Base-by-base conservation (phyloP, 1,284 basidiomycete genomes). In the Malassezia vespertilionis region DNA sequence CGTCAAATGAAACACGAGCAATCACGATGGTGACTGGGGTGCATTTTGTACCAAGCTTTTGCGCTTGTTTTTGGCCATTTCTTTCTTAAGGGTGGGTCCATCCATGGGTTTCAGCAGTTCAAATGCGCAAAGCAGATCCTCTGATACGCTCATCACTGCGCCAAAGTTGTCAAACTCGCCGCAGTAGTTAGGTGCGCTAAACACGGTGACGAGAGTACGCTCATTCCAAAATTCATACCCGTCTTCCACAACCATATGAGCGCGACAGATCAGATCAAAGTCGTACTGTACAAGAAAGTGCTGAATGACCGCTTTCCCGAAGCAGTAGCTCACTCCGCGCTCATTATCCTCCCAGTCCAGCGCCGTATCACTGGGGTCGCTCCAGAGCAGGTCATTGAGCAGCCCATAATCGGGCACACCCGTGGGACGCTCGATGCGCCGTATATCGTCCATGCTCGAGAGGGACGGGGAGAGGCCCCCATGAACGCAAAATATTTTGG, bases 191-290 rank as follows among this genome's bases (percentile, higher is more conserved):
- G 60, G 62, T 44, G 93, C 93, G 60, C 87, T 91, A 73, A 99
- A 99, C 39, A 99, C 89, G 0, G 93, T 99, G 36, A 99, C 93
- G 57, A 99, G 74, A 43, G 91, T 96, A 54, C 93, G 79, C 65
- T 99, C 93, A 67, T 97, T 96, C 87, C 93, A 99, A 71, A 99
- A 99, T 75, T 99, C 93, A 71, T 97, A 97, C 2, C 91, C 93
- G 53, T 74, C 74, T 54, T 99, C 93, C 44, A 99, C 93, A 30
- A 99, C 93, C 93, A 97, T 97, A 74, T 99, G 93, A 32, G 93
- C 93, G 43, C 93, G 82, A 75, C 93, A 97, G 74, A 99, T 97
- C 54, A 99, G 78, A 74, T 99, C 93, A 82, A 99, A 97, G 73
- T 99, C 93, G 69, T 77, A 72, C 56, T 69, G 66, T 27, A 82